phyloP scores from a whole-genome alignment of 2,329 filamentous ascomycete species.

The Pseudocercospora macadamiae region DNA sequence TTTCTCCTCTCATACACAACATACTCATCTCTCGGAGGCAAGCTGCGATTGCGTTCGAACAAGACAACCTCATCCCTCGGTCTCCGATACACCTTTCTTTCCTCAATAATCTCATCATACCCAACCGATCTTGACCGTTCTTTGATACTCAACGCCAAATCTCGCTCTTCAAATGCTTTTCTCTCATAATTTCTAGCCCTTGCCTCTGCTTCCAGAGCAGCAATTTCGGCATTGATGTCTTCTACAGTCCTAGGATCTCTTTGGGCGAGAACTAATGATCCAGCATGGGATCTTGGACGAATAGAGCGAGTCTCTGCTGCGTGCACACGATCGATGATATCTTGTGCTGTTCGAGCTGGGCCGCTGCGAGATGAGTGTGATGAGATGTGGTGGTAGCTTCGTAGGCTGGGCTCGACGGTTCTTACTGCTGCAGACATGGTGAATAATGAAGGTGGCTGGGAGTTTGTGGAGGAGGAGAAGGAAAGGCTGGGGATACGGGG shows the following conservation, averaged over 20 bases:
- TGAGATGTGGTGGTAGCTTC: background rate
- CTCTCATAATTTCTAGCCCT: slow-evolving; percentile 60
- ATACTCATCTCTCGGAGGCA: slow-evolving; percentile 57
- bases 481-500: background rate
- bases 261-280: slow-evolving; percentile 22
- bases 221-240: slow-evolving; percentile 74
- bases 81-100: slow-evolving; percentile 54
- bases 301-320: slow-evolving; percentile 4
- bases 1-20: slow-evolving; percentile 54
- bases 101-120: slow-evolving; percentile 32
- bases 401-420: slow-evolving; percentile 2
- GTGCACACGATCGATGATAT: slow-evolving; percentile 9
- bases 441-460: background rate
- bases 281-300: slow-evolving; percentile 14
- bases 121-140: slow-evolving; percentile 52
- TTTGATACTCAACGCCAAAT: slow-evolving; percentile 46
- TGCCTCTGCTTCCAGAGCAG: slow-evolving; percentile 67
- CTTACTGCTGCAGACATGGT: background rate
- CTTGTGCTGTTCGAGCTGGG: slow-evolving; percentile 1
- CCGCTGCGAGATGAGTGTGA: slow-evolving; percentile 1
- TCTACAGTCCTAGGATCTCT: slow-evolving; percentile 49
- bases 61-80: slow-evolving; percentile 20
- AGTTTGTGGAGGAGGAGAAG: too few species aligned
- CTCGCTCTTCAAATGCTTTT: slow-evolving; percentile 49
- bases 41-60: slow-evolving; percentile 14